These are phyloP conservation scores for Penicillium coffeae DNA, from an alignment of 495 filamentous ascomycete genomes.

Conservation along the genomic window DNA sequence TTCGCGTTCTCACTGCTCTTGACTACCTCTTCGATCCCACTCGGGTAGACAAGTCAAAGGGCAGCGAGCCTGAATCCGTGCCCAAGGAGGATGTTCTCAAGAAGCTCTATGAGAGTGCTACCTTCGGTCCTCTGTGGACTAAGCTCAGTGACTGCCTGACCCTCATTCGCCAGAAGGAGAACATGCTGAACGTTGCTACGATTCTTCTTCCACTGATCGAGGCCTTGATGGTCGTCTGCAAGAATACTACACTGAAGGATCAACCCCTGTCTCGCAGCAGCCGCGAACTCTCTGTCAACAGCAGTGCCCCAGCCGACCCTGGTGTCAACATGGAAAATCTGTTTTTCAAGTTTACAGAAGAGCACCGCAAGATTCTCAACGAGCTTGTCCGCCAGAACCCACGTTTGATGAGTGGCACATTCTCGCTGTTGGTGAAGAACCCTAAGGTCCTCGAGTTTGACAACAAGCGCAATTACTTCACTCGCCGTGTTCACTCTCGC, in stretches of 20 bases:
- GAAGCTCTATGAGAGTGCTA: conserved; percentile 82
- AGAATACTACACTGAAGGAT: conserved; percentile 83
- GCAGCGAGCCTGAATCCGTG: conserved; percentile 50
- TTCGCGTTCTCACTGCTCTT: conserved; percentile 89
- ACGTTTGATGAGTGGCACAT: conserved; percentile 96
- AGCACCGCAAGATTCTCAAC: conserved; percentile 96
- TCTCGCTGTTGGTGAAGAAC: conserved; percentile 93
- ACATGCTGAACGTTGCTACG: conserved; percentile 93
- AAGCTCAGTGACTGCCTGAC: conserved; percentile 89
- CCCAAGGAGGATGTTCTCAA: conserved; percentile 74
- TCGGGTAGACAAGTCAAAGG: conserved; percentile 53
- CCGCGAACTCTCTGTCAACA: conserved; percentile 71
- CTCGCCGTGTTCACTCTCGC: conserved; percentile 80
- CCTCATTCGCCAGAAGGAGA: conserved; percentile 84
- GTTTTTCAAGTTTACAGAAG: conserved; percentile 98
- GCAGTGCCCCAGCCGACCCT: conserved; percentile 70
- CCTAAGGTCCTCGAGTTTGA: conserved; percentile 99
- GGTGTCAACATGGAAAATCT: conserved; percentile 73
- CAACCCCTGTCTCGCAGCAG: conserved; percentile 52
- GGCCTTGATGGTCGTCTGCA: conserved; percentile 97
- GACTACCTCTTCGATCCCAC: conserved; percentile 89
- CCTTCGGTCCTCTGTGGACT: conserved; percentile 85
- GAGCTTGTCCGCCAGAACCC: conserved; percentile 96
- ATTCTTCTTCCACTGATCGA: conserved; percentile 93
- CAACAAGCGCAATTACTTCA: conserved; percentile 99